Evolutionary conservation across 306 rosid species (phyloP), one percentile per base, ranked within the genome.

Genomic region (Comarum palustre): DNA sequence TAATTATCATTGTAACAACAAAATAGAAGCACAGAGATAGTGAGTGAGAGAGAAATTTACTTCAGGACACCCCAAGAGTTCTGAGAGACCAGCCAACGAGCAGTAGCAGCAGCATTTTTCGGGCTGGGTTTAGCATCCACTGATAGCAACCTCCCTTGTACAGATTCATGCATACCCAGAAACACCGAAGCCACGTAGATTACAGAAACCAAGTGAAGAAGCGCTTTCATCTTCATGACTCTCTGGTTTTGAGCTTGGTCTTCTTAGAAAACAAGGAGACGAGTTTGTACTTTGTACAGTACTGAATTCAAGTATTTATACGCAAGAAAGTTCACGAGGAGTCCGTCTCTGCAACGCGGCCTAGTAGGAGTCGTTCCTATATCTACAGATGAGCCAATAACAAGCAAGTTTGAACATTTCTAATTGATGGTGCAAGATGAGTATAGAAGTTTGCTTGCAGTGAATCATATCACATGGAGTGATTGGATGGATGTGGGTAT

Each of bases 81-180:
- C 73, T 77, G 83, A 47, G 96, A 79, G 75, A 87, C 83, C 78
- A 93, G 76, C 96, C 98, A 90, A 32, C 96, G 98, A 77, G 98
- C 96, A 38, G 89, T 80, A 4, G 91, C 92, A 9, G 89, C 86
- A 62, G 91, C 88, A 54, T 86, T 66, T 15, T 80, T 42, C 5
- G 90, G 96, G 89, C 86, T 82, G 48, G 96, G 96, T 84, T 90
- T 93, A 16, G 7, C 66, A 6, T 79, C 42, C 34, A 41, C 46
- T 0, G 77, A 76, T 9, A 87, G 77, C 8, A 75, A n/a, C 52
- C 96, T 82, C 0, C 85, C 89, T 7, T 75, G 41, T 1, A 74
- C 87, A 3, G 59, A 61, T 62, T 9, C 72, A 1, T 54, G 75
- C 25, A 75, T 66, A 66, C 79, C 79, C 71, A 73, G 41, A 5